Evolutionary conservation across 208 protist genomes (phyloP), one percentile per base, ranked within the genome.

Genomic region (Novymonas esmeraldas): DNA sequence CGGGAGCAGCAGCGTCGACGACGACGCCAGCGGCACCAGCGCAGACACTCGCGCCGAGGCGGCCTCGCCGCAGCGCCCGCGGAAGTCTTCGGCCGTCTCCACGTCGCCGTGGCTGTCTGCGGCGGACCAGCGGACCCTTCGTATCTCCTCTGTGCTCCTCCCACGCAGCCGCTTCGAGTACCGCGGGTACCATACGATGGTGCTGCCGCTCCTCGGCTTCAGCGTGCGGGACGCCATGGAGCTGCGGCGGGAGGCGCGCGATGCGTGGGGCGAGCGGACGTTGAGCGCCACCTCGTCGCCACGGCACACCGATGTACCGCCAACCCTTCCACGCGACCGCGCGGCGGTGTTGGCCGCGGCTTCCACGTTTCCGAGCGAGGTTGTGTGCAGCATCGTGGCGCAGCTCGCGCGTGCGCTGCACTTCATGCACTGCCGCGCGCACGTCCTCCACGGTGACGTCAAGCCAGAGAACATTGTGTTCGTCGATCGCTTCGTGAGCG

Each of bases 371-470:
- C 61, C 70, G 9, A 42, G 52, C 52, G 42, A 64, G 10, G 45
- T 78, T 24, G 54, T 78, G 46, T 57, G 49, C 2, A 78, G 72
- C 34, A 49, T 98, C 63, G 78, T 79, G 0, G 73, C 80, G 34
- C 95, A 98, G 78, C 72, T 98, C 36, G 67, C 96, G 10, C 63
- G 48, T 14, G 79, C 89, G 11, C 75, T 98, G 26, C 64, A 68
- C 44, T 90, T 91, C 49, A 54, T 98, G 54, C 59, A 78, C 20
- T 52, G 84, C 38, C 65, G 76, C 44, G 75, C 66, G 0, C 61
- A 75, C 31, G 77, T 99, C 28, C 88, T 98, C 24, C 97, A 99
- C 76, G 97, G 95, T 24, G 97, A 99, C 69, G 57, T 99, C 26
- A 99, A 99, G 77, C 90, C 81, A 2, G 92, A 97, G 46, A 97